phyloP scores from a whole-genome alignment of 495 filamentous ascomycete genomes.

The Lasiosphaeria miniovina region DNA sequence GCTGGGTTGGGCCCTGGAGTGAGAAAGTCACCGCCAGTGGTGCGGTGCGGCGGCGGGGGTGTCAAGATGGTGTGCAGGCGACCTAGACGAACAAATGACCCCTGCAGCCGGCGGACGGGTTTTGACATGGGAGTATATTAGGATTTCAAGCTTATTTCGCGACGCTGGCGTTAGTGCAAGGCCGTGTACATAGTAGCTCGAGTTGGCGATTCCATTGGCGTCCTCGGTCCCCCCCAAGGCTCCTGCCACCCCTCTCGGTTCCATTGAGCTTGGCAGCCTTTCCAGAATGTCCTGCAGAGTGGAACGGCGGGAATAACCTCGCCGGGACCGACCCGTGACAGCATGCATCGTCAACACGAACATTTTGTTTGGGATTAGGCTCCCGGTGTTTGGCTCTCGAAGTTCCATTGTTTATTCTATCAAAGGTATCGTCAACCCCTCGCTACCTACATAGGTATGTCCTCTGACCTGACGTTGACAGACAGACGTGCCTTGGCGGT shows the following conservation, averaged over 20 bases:
- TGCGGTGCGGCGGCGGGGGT: background rate
- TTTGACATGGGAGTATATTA: constrained; percentile 30
- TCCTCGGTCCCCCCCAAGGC: constrained; percentile 6
- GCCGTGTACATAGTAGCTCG: constrained; percentile 19
- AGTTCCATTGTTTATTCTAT: no score
- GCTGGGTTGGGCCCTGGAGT: background rate
- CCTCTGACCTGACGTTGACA: no score
- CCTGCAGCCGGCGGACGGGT: constrained; percentile 3
- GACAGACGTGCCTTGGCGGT: no score
- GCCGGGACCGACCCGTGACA: no score
- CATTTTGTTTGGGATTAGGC: no score
- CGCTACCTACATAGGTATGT: no score
- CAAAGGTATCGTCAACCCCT: no score
- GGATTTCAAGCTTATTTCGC: constrained; percentile 37
- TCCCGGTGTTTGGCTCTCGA: no score
- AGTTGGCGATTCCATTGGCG: constrained; percentile 21
- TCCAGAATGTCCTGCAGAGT: background rate
- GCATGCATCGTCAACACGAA: no score
- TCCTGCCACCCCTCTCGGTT: constrained; percentile 9
- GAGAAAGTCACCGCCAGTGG: background rate
- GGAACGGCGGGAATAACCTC: no score
- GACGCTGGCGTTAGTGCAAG: constrained; percentile 9
- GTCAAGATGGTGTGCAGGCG: background rate
- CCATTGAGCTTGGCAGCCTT: constrained; percentile 2
- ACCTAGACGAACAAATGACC: no score